Base-by-base conservation (phyloP, 495 filamentous ascomycete species). In the Penicillium nucicola region DNA sequence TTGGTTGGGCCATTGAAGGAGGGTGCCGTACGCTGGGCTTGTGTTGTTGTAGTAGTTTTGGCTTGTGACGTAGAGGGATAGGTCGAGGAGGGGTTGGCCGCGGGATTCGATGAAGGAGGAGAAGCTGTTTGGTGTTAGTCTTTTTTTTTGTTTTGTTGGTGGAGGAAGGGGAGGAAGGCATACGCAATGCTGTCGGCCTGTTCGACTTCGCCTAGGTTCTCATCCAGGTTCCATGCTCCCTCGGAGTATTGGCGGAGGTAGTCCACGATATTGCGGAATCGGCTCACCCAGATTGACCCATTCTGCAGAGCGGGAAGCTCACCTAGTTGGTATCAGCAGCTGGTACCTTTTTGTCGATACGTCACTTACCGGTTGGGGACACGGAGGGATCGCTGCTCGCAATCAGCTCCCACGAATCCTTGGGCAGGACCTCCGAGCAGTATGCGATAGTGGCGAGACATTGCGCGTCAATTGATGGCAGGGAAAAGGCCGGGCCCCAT, bases 381-480 rank as follows among this genome's bases (percentile, higher is more conserved):
- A 88, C 72, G 13, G 83, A 81, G 42, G 86, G 81, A 66, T 90
- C 84, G 68, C 86, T 87, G 62, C 80, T 86, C 48, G 86, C 80
- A 53, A 96, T 72, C 30, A 97, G 75, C 45, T 77, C 75, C 89
- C 91, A 98, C 49, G 79, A 67, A 36, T 79, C 74, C 53, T 68
- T 65, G 20, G 79, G 78, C 9, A 87, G 63, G 41, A 74, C 70
- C 48, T 81, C 67, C 10, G 79, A 76, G 30, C 90, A 74, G 60
- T 87, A 92, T 32, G 88, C 79, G 48, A 92, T 84, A 33, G 84
- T 74, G 12, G 88, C 86, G 36, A 92, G 79, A 55, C 87, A 97
- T 78, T 95, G 88, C 42, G 93, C 77, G 50, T 96, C 92, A 51
- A 97, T 85, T 43, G 92, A 97, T 9, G 92, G 87, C 33, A 97